A percentile compares a stretch with the other conserved stretches of the same genome.
Evolutionary conservation across 2,329 filamentous ascomycete species (phyloP).

Genomic region (Penicillium freii): DNA sequence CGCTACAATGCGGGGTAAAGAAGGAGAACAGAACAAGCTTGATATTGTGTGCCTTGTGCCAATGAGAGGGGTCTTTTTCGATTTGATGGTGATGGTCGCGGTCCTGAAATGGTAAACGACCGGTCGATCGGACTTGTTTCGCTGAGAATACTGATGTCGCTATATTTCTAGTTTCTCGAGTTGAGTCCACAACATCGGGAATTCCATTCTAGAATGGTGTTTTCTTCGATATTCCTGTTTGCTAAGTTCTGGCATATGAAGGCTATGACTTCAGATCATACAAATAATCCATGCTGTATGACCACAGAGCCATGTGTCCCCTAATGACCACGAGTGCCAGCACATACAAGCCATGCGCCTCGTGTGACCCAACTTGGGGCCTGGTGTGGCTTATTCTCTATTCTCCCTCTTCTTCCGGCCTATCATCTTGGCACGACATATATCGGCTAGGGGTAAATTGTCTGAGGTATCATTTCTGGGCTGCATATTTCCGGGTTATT

Average conservation of each 20-base stretch:
- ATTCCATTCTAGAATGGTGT: not conserved
- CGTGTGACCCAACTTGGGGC: not conserved
- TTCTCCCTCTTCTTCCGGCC: not conserved
- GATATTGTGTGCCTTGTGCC: not conserved
- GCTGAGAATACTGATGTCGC: not conserved
- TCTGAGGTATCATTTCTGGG: not conserved
- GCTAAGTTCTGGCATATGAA: not conserved
- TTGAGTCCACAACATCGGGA: not conserved
- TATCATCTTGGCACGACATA: not conserved
- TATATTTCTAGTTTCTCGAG: not conserved
- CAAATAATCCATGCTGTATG: not conserved
- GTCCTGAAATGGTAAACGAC: not conserved
- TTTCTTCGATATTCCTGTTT: not conserved
- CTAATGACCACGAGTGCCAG: not conserved
- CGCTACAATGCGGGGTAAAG: conserved; percentile 7
- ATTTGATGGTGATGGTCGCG: not conserved
- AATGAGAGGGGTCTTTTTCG: not conserved
- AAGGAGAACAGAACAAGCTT: not conserved
- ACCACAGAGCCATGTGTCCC: not conserved
- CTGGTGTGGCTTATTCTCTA: not conserved
- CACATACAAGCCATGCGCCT: conserved; percentile 2
- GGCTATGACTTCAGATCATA: not conserved
- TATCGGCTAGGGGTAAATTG: not conserved
- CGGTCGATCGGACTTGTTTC: not conserved
- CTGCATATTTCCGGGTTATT: not conserved